Base-by-base conservation (phyloP, 176 grass and related monocot species). In the Tillandsia fasciculata region DNA sequence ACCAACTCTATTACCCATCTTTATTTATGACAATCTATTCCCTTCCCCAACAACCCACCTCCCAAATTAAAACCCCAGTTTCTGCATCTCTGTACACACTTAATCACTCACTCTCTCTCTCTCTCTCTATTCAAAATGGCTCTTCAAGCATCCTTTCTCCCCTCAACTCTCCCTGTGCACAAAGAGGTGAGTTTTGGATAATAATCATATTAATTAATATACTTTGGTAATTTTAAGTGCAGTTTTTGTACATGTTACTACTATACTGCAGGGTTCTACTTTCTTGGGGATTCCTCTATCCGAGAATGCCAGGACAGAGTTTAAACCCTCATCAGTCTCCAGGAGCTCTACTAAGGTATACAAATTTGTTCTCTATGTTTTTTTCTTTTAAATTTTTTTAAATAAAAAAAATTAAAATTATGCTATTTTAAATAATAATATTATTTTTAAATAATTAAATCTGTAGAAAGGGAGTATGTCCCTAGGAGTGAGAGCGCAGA, bases 101-200 rank as follows among this genome's bases (percentile, higher is more conserved):
- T 0, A 20, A 0, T 20, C 20, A 20, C 20, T 20, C n/a, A n/a
- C 33, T 65, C 10, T 67, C 5, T 12, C 10, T 49, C 18, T 15
- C 33, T 73, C 71, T 9, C 9, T 29, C 52, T 50, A 92, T 97
- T 42, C 33, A 42, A 42, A 42, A 42, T 42, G 94, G 83, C 89
- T 70, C 89, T 97, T 33, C 94, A 87, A 82, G 49, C 87, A 58
- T 90, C 83, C 67, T 90, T 99, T 65, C 71, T 93, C 77, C 89
- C 89, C n/a, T 84, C 84, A 24, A 80, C 89, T 10, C 79, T 99
- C 26, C 90, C 89, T 23, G 54, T 78, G 54, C 89, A 79, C 74
- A 93, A 99, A 66, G 94, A 93, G 89, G 84, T 86, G 68, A 27
- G 68, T 64, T 64, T 65, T 69, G 14, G 50, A 18, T 11, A 26